Base-by-base conservation (phyloP, 208 protist genomes). In the Phytomonas serpens region DNA sequence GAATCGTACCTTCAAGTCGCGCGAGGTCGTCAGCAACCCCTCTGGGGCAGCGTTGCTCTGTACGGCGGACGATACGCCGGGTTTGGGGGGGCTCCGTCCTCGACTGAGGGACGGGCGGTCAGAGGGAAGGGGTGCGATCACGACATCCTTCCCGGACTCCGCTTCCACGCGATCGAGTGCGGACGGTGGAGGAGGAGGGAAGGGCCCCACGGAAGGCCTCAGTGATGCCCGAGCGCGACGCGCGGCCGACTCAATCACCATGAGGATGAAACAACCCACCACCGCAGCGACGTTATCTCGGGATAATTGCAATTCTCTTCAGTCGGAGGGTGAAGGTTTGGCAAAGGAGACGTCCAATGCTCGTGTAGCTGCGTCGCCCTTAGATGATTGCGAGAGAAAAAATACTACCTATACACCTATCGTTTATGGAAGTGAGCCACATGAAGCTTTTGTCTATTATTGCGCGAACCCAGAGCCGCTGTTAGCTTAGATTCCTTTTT, bases 391-490 rank as follows among this genome's bases (percentile, higher is more conserved):
- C 27, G 19, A 27, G 47, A 57, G 27, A 19, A 11, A 57, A 57
- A 27, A 23, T 19, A 57, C 47, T 19, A 57, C 19, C 47, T 57
- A 57, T 23, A 27, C 23, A 6, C 47, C 47, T 57, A 3, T 57
- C 19, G 1, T 57, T 27, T 19, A 57, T 19, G 47, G 16, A 6
- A 66, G 31, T 9, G 84, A 90, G 74, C 61, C 76, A 31, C 68
- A 64, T 4, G 81, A 82, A 27, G 78, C 79, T 36, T 88, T 88
- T 72, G 80, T 88, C 47, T 87, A 88, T 71, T 92, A 92, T 77
- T 94, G 89, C 64, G 89, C 89, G 19, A 94, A 94, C 47, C 75
- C 86, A 19, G 71, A 76, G 23, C 67, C 57, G 62, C 47, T 10
- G 7, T 62, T 74, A 3, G 70, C 63, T 0, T 38, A 64, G 32